phyloP scores from a whole-genome alignment of 1,284 basidiomycete species.

The Ganoderma multipileum region DNA sequence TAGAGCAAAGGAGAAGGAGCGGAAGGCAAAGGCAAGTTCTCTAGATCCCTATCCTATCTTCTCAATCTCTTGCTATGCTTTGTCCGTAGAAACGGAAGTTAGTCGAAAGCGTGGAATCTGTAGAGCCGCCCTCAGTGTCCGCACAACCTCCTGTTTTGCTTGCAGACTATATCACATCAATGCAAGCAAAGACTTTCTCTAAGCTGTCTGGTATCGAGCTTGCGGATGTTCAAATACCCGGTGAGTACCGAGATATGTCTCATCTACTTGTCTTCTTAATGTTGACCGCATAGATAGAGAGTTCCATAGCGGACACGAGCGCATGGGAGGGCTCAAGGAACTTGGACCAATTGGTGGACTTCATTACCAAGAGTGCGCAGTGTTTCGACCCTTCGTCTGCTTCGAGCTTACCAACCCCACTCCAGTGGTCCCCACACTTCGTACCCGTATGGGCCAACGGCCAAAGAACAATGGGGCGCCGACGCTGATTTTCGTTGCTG shows the following conservation, averaged over 20 bases:
- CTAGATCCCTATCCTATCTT: constrained; percentile 25
- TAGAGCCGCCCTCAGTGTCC: constrained; percentile 57
- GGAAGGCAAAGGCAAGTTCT: constrained; percentile 62
- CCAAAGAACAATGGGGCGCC: constrained; percentile 80
- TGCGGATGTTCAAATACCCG: constrained; percentile 73
- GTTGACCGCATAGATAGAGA: constrained; percentile 64
- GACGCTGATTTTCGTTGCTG: constrained; percentile 77
- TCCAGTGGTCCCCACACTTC: constrained; percentile 71
- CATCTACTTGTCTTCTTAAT: constrained; percentile 44
- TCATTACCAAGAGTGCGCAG: constrained; percentile 70
- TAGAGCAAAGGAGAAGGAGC: constrained; percentile 73
- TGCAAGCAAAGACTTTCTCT: constrained; percentile 70
- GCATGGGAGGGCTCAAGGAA: constrained; percentile 72
- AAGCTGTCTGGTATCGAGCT: constrained; percentile 75
- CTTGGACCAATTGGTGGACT: constrained; percentile 71
- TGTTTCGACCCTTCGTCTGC: constrained; percentile 11
- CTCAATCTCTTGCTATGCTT: neutral
- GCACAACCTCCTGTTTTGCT: constrained; percentile 60
- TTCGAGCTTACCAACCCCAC: neutral
- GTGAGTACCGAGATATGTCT: constrained; percentile 49
- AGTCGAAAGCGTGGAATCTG: constrained; percentile 49
- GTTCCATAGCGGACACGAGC: constrained; percentile 75
- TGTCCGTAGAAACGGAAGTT: constrained; percentile 65
- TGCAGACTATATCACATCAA: constrained; percentile 63
- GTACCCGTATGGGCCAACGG: constrained; percentile 70